Percentiles rank a stretch among this genome's conserved stretches.
phyloP scores from a whole-genome alignment of 345 rosid genomes.

The Brassica cretica region DNA sequence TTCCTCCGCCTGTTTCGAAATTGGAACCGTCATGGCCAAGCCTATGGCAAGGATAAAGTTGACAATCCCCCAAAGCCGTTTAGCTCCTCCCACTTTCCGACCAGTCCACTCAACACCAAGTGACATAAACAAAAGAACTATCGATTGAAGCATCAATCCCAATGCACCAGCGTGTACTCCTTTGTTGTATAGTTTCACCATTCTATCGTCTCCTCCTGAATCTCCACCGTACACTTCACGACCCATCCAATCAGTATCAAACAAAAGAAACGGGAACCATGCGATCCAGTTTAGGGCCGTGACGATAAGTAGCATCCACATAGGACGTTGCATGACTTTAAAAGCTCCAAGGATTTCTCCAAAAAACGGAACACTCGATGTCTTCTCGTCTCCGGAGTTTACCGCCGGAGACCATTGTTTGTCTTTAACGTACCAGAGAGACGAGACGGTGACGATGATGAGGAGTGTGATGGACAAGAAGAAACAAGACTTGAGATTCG shows the following conservation, averaged over 20 bases:
- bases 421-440: not conserved
- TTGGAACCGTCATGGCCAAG: not conserved
- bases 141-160: not conserved
- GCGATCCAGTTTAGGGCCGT: not conserved
- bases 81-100: not conserved
- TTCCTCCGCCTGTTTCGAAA: not conserved
- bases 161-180: not conserved
- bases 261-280: not conserved
- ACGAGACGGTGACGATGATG: not conserved
- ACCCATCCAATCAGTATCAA: not conserved
- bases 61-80: not conserved
- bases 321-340: not conserved
- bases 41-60: not conserved
- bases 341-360: not conserved
- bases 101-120: not conserved
- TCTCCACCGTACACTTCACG: not conserved
- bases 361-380: not conserved
- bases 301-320: not conserved
- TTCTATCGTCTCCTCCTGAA: not conserved
- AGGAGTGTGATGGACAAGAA: not conserved
- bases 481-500: not conserved
- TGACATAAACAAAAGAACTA: not conserved
- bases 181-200: not conserved
- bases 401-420: not conserved
- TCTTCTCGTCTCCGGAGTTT: not conserved